phyloP scores from a whole-genome alignment of 495 filamentous ascomycete species.

The Lepidopterella palustris region DNA sequence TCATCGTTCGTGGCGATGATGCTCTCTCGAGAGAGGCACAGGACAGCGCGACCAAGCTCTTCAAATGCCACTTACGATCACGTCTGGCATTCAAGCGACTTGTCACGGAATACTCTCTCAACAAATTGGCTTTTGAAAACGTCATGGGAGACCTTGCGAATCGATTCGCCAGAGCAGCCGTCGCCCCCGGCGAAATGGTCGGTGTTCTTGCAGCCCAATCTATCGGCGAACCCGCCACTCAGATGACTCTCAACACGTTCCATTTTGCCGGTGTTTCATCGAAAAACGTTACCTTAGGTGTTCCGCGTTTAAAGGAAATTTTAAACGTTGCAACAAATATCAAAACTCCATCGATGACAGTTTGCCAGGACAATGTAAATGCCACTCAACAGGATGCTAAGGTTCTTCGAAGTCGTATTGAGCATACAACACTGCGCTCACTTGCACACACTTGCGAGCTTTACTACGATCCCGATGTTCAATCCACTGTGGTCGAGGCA shows the following conservation, averaged over 20 bases:
- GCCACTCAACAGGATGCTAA: constrained; percentile 73
- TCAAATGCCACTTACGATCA: constrained; percentile 86
- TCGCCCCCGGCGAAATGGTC: constrained; percentile 95
- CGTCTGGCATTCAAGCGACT: constrained; percentile 87
- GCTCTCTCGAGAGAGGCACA: constrained; percentile 78
- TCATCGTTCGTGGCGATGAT: constrained; percentile 81
- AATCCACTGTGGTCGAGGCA: constrained; percentile 72
- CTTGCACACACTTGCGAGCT: constrained; percentile 90
- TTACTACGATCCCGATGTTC: constrained; percentile 92
- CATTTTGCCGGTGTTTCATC: constrained; percentile 99
- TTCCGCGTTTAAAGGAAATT: constrained; percentile 98
- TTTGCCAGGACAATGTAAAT: constrained; percentile 63
- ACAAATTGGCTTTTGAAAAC: constrained; percentile 88
- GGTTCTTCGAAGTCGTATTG: constrained; percentile 74
- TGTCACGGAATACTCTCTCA: constrained; percentile 73
- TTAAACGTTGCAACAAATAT: constrained; percentile 94
- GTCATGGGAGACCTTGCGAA: constrained; percentile 86
- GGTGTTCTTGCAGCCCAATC: constrained; percentile 96
- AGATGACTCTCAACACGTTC: constrained; percentile 99
- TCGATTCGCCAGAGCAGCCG: constrained; percentile 71
- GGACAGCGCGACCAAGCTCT: constrained; percentile 74
- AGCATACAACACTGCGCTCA: constrained; percentile 90
- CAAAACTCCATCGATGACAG: constrained; percentile 96
- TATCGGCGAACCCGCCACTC: constrained; percentile 96
- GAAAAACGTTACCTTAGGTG: constrained; percentile 99